Evolutionary conservation across 2,329 filamentous ascomycete species (phyloP).

Genomic region (Diaporthe ilicicola): DNA sequence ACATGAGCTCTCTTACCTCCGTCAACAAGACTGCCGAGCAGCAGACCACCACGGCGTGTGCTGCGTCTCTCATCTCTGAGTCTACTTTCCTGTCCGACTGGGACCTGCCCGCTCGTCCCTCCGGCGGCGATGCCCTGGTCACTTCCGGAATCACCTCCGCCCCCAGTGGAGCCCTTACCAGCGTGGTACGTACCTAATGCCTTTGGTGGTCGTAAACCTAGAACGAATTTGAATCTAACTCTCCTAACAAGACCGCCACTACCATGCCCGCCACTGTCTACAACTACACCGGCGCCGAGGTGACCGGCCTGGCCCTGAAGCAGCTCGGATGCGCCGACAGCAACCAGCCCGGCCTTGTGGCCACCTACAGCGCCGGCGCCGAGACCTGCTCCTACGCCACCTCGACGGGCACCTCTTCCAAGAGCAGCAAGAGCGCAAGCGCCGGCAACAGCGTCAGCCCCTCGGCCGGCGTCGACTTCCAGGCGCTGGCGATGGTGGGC

Average conservation of each 20-base stretch:
- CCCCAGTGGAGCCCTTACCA: slow-evolving; percentile 65
- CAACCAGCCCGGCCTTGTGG: slow-evolving; percentile 32
- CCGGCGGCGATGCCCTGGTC: slow-evolving; percentile 74
- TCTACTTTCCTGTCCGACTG: slow-evolving; percentile 78
- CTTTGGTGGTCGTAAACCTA: rapidly evolving
- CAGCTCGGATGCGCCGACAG: slow-evolving; percentile 29
- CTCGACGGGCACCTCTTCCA: slow-evolving; percentile 28
- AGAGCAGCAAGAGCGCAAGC: slow-evolving; percentile 29
- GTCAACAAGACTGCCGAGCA: slow-evolving; percentile 64
- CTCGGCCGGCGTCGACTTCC: slow-evolving; percentile 23
- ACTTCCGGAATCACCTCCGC: slow-evolving; percentile 73
- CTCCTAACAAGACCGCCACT: slow-evolving; percentile 23
- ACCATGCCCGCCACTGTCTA: slow-evolving; percentile 33
- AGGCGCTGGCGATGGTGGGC: slow-evolving; percentile 26
- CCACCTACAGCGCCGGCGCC: slow-evolving; percentile 32
- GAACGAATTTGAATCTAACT: background rate
- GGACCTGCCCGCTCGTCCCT: slow-evolving; percentile 71
- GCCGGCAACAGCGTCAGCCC: slow-evolving; percentile 20
- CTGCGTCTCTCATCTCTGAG: slow-evolving; percentile 68
- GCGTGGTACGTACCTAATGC: slow-evolving; percentile 33
- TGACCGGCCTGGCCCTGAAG: slow-evolving; percentile 30
- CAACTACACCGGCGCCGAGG: slow-evolving; percentile 32
- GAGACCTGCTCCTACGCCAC: slow-evolving; percentile 35
- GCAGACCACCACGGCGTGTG: slow-evolving; percentile 67
- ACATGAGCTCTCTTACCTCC: slow-evolving; percentile 70